These are phyloP conservation scores for Rhazya stricta DNA, from an alignment of 257 asterid genomes.

Conservation along the genomic window DNA sequence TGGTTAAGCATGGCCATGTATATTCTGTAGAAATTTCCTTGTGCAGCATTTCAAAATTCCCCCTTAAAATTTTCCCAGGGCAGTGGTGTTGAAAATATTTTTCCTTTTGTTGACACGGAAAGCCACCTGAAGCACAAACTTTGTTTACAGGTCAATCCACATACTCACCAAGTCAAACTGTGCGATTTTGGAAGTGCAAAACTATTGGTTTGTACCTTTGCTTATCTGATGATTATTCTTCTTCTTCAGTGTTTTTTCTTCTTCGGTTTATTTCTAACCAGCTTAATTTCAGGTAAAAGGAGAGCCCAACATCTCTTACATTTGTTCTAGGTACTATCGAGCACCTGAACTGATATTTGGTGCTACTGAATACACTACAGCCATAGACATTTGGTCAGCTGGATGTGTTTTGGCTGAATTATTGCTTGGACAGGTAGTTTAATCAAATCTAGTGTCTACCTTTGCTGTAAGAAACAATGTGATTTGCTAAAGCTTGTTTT, in stretches of 20 bases:
- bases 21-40: not conserved
- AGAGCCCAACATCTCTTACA: conserved; percentile 84
- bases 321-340: conserved; percentile 81
- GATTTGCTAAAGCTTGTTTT: conserved; percentile 1
- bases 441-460: not conserved
- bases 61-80: not conserved
- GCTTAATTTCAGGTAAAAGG: conserved; percentile 62
- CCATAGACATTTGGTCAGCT: conserved; percentile 80
- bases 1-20: not conserved
- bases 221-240: conserved; percentile 12
- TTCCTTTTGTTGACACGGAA: not conserved
- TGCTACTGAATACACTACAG: conserved; percentile 76
- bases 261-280: conserved; percentile 13
- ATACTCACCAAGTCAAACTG: conserved; percentile 74
- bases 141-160: conserved; percentile 67
- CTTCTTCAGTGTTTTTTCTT: conserved; percentile 11
- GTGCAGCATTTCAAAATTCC: not conserved
- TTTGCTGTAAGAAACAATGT: conserved; percentile 1
- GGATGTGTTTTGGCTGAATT: conserved; percentile 86
- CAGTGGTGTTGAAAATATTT: not conserved
- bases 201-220: conserved; percentile 56
- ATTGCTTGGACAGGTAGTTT: conserved; percentile 67
- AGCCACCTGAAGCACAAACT: not conserved
- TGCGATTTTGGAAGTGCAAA: conserved; percentile 92
- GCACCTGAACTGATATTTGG: conserved; percentile 90